phyloP scores from a whole-genome alignment of 2,329 filamentous ascomycete genomes.

The Talaromyces verruculosus region DNA sequence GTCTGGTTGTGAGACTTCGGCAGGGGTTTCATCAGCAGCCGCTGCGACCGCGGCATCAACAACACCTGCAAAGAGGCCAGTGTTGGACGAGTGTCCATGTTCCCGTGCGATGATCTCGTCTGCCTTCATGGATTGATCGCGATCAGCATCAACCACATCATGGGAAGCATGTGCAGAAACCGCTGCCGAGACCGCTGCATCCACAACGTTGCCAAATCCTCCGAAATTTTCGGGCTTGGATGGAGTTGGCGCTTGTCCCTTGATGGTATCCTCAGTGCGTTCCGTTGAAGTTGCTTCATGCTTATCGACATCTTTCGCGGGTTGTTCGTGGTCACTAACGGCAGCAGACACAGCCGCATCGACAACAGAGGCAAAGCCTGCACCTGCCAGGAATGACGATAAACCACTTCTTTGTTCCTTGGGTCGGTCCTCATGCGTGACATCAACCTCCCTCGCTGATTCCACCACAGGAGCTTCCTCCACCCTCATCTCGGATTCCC shows the following conservation, averaged over 20 bases:
- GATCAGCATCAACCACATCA: background rate
- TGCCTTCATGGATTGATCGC: constrained; percentile 1
- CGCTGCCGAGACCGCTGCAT: constrained; percentile 29
- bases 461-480: constrained; percentile 21
- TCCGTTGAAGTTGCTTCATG: constrained; percentile 23
- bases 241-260: background rate
- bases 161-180: constrained; percentile 10
- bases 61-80: constrained; percentile 13
- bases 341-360: constrained; percentile 30
- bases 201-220: constrained; percentile 16
- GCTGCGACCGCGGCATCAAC: constrained; percentile 21
- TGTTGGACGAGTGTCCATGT: background rate
- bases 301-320: constrained; percentile 7
- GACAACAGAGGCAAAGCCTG: constrained; percentile 18
- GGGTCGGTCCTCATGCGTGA: constrained; percentile 12
- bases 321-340: constrained; percentile 25
- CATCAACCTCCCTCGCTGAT: constrained; percentile 1
- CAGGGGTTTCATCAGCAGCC: background rate
- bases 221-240: background rate
- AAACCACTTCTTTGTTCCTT: constrained; percentile 5
- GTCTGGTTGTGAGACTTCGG: background rate
- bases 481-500: constrained; percentile 10
- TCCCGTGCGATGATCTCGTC: constrained; percentile 6
- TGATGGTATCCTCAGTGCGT: background rate
- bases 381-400: constrained; percentile 19